Base-by-base conservation (phyloP, 2,329 filamentous ascomycete genomes). In the Fusarium odoratissimum region DNA sequence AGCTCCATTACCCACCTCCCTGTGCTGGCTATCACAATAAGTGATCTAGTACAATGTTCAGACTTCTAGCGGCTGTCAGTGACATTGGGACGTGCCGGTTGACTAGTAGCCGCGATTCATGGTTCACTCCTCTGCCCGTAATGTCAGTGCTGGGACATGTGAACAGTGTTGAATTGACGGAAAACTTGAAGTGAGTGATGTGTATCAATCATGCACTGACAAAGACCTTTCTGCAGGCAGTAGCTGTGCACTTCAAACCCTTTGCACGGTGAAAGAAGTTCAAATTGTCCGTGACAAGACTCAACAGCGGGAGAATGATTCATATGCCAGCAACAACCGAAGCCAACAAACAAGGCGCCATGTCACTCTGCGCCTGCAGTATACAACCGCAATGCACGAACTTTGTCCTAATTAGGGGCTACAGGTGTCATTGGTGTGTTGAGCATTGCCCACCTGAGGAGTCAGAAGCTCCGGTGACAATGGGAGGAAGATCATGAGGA, bases 11-110 rank as follows among this genome's bases (percentile, higher is more conserved):
- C 3, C 23, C 41, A 23, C 16, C 6, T 23, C 4, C 8, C 11
- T 8, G 23, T 17, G 19, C 41, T 12, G 0, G 7, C 0, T 8
- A 19, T 13, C 0, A 28, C 5, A 6, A 1, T 6, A 6, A 2
- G 0, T 17, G 10, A 21, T 10, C 17, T 5, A 45, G 5, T 9
- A 12, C 0, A 11, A 8, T 16, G 0, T 16, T 3, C 0, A 30
- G 13, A 10, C 5, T 8, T 2, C 0, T 12, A 21, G 0, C 3
- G 0, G 0, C 21, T 2, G 1, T 5, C 4, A 23, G 2, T 13
- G 4, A 25, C 1, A 14, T 2, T 14, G 6, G 3, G 4, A 10
- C 0, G 2, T 8, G 4, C 14, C 1, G 8, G 4, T 11, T 11
- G 2, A 2, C 6, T 3, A 4, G 6, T 5, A 25, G 12, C 23